Evolutionary conservation across 148 eudicot species (phyloP).

Genomic region (Rhododendron simsii): DNA sequence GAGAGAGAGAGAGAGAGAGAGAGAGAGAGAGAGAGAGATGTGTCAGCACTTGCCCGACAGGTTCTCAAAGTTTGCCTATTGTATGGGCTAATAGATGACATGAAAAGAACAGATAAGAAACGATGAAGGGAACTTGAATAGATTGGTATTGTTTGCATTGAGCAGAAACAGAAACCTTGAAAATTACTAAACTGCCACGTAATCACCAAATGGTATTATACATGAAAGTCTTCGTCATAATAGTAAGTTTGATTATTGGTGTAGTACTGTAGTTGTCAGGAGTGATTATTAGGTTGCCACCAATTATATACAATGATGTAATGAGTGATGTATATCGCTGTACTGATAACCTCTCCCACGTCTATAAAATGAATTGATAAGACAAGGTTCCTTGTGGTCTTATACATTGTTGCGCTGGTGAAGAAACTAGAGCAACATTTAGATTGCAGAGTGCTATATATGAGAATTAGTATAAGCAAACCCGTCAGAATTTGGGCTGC

Average conservation of each 20-base stretch:
- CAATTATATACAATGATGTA: too few relatives aligned
- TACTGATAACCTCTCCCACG: too few relatives aligned
- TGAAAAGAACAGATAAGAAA: not conserved
- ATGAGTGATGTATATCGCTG: too few relatives aligned
- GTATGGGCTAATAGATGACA: not conserved
- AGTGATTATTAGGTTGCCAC: too few relatives aligned
- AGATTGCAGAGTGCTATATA: not conserved
- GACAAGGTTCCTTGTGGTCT: not conserved
- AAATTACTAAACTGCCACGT: not conserved
- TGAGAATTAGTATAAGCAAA: conserved; percentile 11
- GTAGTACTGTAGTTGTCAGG: too few relatives aligned
- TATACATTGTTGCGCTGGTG: not conserved
- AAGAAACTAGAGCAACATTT: not conserved
- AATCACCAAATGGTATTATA: not conserved
- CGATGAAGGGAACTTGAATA: not conserved
- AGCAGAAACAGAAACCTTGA: not conserved
- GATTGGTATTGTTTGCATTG: not conserved
- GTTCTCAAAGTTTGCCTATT: not conserved
- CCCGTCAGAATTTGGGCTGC: conserved; percentile 20
- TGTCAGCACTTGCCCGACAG: not conserved
- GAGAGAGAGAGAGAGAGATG: not conserved
- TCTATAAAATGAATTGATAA: not conserved
- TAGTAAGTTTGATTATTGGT: too few relatives aligned
- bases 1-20: too few relatives aligned
- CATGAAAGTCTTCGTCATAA: too few relatives aligned